These are phyloP conservation scores for Candida piceae DNA, from an alignment of 805 yeast genomes.

Conservation along the genomic window DNA sequence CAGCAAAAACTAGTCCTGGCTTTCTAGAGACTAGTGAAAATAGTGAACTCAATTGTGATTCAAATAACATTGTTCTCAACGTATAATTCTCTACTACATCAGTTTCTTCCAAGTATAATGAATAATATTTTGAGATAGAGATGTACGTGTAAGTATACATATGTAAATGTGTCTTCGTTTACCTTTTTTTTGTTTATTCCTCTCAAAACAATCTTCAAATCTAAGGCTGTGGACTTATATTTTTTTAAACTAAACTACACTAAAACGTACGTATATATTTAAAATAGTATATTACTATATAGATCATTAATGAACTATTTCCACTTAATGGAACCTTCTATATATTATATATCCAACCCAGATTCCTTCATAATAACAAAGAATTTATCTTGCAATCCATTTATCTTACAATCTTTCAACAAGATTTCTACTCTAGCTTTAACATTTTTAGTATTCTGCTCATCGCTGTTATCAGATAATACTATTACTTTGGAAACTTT, in stretches of 20 bases:
- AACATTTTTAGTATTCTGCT: background rate
- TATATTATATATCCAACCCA: conserved; percentile 2
- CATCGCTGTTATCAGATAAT: conserved; percentile 5
- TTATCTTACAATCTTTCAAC: conserved; percentile 13
- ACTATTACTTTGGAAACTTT: conserved; percentile 15
- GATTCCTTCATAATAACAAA: conserved; percentile 11
- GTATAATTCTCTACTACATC: background rate
- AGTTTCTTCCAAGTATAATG: no score
- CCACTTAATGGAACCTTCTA: no score
- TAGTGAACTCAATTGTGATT: background rate
- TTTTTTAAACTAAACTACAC: no score
- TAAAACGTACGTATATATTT: no score
- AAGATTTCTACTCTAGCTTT: conserved; percentile 16
- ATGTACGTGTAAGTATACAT: no score
- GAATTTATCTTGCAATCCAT: conserved; percentile 14
- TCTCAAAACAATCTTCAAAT: no score
- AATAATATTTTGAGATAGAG: no score
- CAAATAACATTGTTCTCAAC: background rate
- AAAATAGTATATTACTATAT: no score
- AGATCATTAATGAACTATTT: no score
- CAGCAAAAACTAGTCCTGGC: conserved; percentile 1
- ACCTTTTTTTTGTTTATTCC: no score
- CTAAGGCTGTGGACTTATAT: no score
- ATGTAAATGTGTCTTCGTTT: no score
- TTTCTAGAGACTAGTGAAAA: background rate